Conservation (phyloP, 805 yeast species). For the Myxozyma monticola region DNA sequence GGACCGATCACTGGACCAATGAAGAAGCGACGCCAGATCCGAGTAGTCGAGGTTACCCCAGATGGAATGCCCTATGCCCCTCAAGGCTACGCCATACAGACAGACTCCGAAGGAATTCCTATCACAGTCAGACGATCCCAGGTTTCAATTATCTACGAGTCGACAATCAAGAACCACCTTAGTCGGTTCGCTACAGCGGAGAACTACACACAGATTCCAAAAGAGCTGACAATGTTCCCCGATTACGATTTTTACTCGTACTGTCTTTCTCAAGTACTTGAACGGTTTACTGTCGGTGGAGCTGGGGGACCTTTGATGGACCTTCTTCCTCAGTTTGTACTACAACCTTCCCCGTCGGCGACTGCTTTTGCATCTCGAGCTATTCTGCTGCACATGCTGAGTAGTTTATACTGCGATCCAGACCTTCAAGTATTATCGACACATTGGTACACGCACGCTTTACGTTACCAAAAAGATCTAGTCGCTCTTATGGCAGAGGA, state of each 20-base stretch:
- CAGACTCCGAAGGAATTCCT: neutral
- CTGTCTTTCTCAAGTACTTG: conserved; percentile 5
- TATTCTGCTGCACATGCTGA: conserved; percentile 9
- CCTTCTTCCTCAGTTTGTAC: conserved; percentile 12
- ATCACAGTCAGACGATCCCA: no score
- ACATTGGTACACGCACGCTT: conserved; percentile 14
- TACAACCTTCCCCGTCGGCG: conserved; percentile 7
- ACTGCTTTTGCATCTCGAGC: conserved; percentile 20
- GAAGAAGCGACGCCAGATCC: neutral
- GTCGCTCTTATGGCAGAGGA: neutral
- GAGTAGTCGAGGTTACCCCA: neutral
- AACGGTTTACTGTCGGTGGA: neutral
- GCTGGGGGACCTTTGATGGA: neutral
- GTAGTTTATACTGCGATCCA: neutral
- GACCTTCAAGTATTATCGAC: conserved; percentile 11
- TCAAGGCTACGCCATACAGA: neutral
- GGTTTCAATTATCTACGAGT: neutral
- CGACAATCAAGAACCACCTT: neutral
- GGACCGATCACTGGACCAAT: neutral
- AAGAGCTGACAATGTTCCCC: conserved; percentile 9
- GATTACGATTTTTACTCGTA: conserved; percentile 20
- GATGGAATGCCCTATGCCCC: neutral
- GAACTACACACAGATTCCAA: conserved; percentile 9
- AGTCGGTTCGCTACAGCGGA: neutral
- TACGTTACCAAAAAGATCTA: conserved; percentile 10